phyloP scores from a whole-genome alignment of 2,329 filamentous ascomycete species.

The Epichloe coenophiala region DNA sequence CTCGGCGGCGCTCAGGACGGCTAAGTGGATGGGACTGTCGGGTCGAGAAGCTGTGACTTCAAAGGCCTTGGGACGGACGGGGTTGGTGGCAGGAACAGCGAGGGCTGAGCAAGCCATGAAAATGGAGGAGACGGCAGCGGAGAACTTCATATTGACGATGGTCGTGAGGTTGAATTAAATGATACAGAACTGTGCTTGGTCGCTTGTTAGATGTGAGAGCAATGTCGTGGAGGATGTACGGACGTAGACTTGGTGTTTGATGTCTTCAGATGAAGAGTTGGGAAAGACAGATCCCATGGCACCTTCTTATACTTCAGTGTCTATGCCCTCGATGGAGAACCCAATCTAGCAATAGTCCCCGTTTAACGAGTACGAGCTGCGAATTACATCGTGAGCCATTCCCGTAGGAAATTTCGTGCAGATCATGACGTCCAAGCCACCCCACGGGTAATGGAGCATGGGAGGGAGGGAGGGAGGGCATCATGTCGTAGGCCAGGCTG shows the following conservation, averaged over 20 bases:
- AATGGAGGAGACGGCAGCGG: conserved; percentile 13
- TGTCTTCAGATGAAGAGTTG: background rate
- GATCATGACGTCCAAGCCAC: conserved; percentile 7
- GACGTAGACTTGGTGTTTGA: background rate
- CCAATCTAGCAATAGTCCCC: too few species aligned
- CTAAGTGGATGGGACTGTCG: conserved; percentile 33
- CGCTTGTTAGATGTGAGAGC: background rate
- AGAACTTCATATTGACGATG: conserved; percentile 16
- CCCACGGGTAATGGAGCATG: too few species aligned
- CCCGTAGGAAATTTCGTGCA: conserved; percentile 1
- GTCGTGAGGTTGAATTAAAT: background rate
- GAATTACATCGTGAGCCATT: too few species aligned
- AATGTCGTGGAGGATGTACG: background rate
- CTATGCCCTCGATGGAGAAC: too few species aligned
- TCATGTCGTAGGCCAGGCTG: too few species aligned
- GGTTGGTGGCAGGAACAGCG: conserved; percentile 11
- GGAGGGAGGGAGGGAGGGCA: too few species aligned
- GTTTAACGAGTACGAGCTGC: too few species aligned
- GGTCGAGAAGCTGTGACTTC: conserved; percentile 35
- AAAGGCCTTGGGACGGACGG: conserved; percentile 24
- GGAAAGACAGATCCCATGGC: background rate
- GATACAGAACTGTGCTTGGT: background rate
- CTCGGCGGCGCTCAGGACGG: conserved; percentile 28
- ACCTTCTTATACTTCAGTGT: background rate
- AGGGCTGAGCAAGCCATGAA: conserved; percentile 14